Evolutionary conservation across 805 yeast species (phyloP).

Genomic region (Ogataea trehaloabstinens): DNA sequence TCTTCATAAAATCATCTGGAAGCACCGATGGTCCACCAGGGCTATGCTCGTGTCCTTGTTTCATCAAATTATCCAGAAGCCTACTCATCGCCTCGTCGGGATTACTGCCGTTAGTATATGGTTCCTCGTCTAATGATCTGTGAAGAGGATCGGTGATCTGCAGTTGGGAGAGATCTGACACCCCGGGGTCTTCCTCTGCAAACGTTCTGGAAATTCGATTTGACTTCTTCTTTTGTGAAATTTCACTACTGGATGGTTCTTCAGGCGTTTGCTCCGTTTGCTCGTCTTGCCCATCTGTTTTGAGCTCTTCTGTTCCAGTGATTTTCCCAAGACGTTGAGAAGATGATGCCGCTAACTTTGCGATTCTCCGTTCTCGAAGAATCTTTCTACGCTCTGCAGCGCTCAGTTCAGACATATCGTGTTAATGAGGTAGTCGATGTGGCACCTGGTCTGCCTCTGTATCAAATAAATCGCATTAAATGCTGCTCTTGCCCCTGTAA

Average conservation of each 20-base stretch:
- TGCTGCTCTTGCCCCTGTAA: too few species aligned
- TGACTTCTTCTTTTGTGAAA: constrained; percentile 2
- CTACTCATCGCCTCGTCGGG: constrained; percentile 18
- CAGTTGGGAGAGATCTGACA: constrained; percentile 16
- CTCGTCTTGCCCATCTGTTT: too few species aligned
- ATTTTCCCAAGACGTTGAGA: constrained; percentile 51
- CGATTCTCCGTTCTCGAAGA: constrained; percentile 62
- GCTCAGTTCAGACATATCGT: constrained; percentile 45
- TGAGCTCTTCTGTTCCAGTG: constrained; percentile 32
- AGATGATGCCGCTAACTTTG: constrained; percentile 57
- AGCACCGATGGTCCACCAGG: constrained; percentile 6
- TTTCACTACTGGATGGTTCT: not conserved
- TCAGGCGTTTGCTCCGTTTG: not conserved
- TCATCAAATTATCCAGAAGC: constrained; percentile 17
- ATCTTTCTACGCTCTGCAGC: constrained; percentile 59
- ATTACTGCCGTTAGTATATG: constrained; percentile 1
- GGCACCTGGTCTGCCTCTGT: not conserved
- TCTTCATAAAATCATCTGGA: constrained; percentile 32
- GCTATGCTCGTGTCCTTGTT: constrained; percentile 12
- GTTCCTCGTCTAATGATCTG: constrained; percentile 9
- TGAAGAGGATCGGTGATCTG: constrained; percentile 9
- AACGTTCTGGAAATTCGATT: constrained; percentile 17
- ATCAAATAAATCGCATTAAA: too few species aligned
- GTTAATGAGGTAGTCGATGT: too few species aligned
- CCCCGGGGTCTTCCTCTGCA: constrained; percentile 25